These are phyloP conservation scores for Oenanthe sinensis DNA, from an alignment of 129 eudicot species.

Conservation along the genomic window DNA sequence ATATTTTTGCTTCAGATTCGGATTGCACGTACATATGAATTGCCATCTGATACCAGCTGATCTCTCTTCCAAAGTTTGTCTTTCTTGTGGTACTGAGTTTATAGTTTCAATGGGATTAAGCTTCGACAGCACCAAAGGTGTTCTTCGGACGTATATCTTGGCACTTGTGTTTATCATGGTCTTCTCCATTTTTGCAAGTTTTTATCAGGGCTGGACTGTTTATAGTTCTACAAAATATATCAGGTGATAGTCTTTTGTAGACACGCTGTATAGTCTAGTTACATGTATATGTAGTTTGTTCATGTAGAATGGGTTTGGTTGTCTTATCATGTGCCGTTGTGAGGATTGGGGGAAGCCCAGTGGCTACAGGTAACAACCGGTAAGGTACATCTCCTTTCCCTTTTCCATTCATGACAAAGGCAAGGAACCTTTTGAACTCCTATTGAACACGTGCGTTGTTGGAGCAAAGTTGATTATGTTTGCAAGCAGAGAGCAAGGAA, in stretches of 20 bases:
- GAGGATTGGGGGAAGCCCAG: no score
- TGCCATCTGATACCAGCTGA: conserved; percentile 42
- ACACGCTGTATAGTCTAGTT: neutral
- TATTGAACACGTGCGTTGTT: no score
- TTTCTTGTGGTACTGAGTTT: neutral
- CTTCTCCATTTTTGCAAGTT: neutral
- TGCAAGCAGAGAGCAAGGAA: no score
- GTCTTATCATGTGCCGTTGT: neutral
- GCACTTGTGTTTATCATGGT: neutral
- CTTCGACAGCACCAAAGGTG: conserved; percentile 1
- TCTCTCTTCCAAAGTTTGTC: conserved; percentile 3
- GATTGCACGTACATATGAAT: conserved; percentile 47
- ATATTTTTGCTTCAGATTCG: conserved; percentile 49
- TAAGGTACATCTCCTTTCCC: no score
- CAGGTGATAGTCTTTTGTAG: neutral
- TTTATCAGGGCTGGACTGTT: neutral
- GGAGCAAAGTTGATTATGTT: no score
- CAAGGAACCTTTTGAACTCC: no score
- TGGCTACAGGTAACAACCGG: no score
- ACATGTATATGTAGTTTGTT: neutral
- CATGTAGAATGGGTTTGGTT: neutral
- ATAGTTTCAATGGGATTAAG: conserved; percentile 2
- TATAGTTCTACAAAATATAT: neutral
- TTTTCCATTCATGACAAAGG: no score
- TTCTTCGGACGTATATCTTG: neutral